Conservation (phyloP, 2,329 filamentous ascomycete genomes). For the Blastomyces parvus region DNA sequence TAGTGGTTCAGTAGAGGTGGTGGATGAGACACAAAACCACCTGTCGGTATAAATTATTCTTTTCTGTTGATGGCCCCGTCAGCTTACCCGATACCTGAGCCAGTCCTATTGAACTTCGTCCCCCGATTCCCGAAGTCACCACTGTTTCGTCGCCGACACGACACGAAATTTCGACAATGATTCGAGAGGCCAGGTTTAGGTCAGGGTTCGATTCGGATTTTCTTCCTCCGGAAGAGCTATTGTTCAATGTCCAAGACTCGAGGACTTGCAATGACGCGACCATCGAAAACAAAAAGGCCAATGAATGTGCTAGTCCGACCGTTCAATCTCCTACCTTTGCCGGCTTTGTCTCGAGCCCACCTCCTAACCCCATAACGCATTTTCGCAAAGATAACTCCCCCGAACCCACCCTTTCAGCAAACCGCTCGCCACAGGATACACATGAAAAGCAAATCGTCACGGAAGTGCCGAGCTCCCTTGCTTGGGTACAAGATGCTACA, state of each 20-base stretch:
- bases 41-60: constrained; percentile 30
- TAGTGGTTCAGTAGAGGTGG: constrained; percentile 19
- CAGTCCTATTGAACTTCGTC: constrained; percentile 9
- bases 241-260: not conserved
- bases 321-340: constrained; percentile 13
- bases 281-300: constrained; percentile 1
- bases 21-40: constrained; percentile 26
- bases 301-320: constrained; percentile 4
- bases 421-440: not conserved
- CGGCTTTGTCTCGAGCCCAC: constrained; percentile 16
- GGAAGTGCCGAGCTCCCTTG: not conserved
- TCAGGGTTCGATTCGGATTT: constrained; percentile 37
- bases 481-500: not conserved
- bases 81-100: constrained; percentile 14
- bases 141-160: constrained; percentile 28
- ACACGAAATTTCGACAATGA: constrained; percentile 37
- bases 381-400: not conserved
- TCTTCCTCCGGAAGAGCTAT: constrained; percentile 7
- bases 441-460: not conserved
- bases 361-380: not conserved
- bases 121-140: constrained; percentile 7
- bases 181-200: constrained; percentile 42
- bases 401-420: not conserved
- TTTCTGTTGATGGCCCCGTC: constrained; percentile 12
- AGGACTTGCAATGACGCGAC: not conserved